These are phyloP conservation scores for Leccinum subgranulosum DNA, from an alignment of 768 basidiomycete species.

Conservation along the genomic window DNA sequence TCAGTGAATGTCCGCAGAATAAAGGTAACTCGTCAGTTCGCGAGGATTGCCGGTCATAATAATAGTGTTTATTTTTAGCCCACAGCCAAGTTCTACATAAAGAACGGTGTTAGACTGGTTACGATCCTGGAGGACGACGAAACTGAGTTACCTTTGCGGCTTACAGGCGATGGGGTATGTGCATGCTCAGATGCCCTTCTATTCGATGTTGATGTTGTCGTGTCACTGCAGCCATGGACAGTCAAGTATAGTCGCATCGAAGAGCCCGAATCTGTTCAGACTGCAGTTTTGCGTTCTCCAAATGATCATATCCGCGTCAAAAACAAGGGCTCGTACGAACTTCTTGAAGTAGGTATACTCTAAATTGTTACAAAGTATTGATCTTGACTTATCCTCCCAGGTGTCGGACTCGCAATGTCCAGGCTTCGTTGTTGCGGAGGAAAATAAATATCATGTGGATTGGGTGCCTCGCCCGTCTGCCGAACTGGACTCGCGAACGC, in stretches of 20 bases:
- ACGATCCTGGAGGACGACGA: slow-evolving; percentile 73
- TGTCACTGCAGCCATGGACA: slow-evolving; percentile 71
- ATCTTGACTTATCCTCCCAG: slow-evolving; percentile 35
- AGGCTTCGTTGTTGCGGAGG: slow-evolving; percentile 60
- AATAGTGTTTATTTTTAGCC: slow-evolving; percentile 47
- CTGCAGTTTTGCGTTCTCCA: slow-evolving; percentile 47
- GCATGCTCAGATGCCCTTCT: neutral
- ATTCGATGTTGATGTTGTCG: slow-evolving; percentile 1
- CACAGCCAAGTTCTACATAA: slow-evolving; percentile 82
- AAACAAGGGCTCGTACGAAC: slow-evolving; percentile 73
- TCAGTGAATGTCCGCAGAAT: slow-evolving; percentile 81
- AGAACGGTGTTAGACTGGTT: slow-evolving; percentile 50
- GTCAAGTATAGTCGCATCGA: slow-evolving; percentile 66
- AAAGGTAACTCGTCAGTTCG: slow-evolving; percentile 47
- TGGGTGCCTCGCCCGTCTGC: slow-evolving; percentile 82
- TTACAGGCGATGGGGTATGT: slow-evolving; percentile 89
- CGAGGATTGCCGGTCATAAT: neutral
- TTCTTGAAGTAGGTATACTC: slow-evolving; percentile 53
- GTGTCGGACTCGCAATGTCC: slow-evolving; percentile 84
- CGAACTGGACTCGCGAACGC: slow-evolving; percentile 55
- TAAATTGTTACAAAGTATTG: neutral
- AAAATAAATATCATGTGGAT: slow-evolving; percentile 64
- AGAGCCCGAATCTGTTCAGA: slow-evolving; percentile 38
- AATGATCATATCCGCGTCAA: slow-evolving; percentile 75
- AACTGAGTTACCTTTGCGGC: slow-evolving; percentile 71